Evolutionary conservation across 108 stramenopile species (phyloP), one percentile per base, ranked within the genome.

Genomic region (Epipyxis sp.): DNA sequence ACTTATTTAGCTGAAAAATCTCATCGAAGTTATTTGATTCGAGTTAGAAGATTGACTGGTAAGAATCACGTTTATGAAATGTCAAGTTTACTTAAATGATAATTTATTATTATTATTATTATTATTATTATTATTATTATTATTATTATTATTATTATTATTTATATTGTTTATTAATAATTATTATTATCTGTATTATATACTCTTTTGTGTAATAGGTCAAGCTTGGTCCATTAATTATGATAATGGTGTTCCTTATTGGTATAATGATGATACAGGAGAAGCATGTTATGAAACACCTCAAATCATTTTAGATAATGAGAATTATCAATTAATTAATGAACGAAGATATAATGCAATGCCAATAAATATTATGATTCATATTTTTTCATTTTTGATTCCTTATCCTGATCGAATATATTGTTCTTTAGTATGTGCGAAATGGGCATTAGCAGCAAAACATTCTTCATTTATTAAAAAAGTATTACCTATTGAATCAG

Each of bases 181-280:
- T n/a, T n/a, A n/a, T n/a, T n/a, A n/a, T n/a, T n/a, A n/a, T n/a
- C n/a, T n/a, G n/a, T n/a, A n/a, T n/a, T n/a, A n/a, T n/a, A n/a
- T n/a, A n/a, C n/a, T n/a, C n/a, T n/a, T n/a, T n/a, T n/a, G n/a
- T n/a, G n/a, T n/a, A n/a, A n/a, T n/a, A n/a, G n/a, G n/a, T n/a
- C n/a, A n/a, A n/a, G n/a, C n/a, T n/a, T n/a, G n/a, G n/a, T n/a
- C n/a, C n/a, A n/a, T n/a, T n/a, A n/a, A n/a, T n/a, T 20, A 68
- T 25, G 20, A 40, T 25, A 25, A 37, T 20, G 65, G 65, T 16
- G 16, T 41, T 40, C 65, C 65, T 20, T 68, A 37, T 41, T 68
- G 65, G 65, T 25, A 68, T 16, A 68, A 68, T 25, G 65, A 68
- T 37, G 65, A 68, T 25, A 68, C 65, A 37, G 65, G 65, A 20